Percentiles rank a stretch among this genome's conserved stretches.
Conservation (phyloP, 2,329 filamentous ascomycete genomes). For the Neophaeococcomyces aloes region DNA sequence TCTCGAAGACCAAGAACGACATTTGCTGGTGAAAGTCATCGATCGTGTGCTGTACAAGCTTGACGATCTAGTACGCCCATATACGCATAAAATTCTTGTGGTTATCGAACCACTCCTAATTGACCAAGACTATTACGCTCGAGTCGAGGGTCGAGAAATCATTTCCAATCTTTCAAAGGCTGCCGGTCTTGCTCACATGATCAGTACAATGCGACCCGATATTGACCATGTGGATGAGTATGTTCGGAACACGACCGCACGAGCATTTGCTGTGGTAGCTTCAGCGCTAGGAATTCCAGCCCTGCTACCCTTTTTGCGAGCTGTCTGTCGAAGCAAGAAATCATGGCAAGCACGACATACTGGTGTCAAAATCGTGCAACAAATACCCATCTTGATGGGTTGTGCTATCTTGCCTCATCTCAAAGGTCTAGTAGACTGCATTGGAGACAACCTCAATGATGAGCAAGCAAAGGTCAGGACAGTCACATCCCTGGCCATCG, state of each 20-base stretch:
- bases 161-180: constrained; percentile 97
- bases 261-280: constrained; percentile 93
- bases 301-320: constrained; percentile 84
- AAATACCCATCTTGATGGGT: constrained; percentile 97
- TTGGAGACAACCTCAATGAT: constrained; percentile 89
- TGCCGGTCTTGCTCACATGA: constrained; percentile 95
- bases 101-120: constrained; percentile 99
- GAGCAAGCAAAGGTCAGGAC: constrained; percentile 97
- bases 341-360: constrained; percentile 98
- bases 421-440: constrained; percentile 92
- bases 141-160: constrained; percentile 95
- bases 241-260: constrained; percentile 91
- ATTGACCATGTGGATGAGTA: constrained; percentile 98
- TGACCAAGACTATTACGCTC: constrained; percentile 97
- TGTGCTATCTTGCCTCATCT: constrained; percentile 92
- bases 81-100: constrained; percentile 95
- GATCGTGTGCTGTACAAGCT: constrained; percentile 97
- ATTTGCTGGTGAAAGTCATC: constrained; percentile 97
- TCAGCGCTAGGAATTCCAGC: constrained; percentile 93
- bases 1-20: constrained; percentile 92
- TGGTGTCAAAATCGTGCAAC: constrained; percentile 97
- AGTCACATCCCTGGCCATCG: constrained; percentile 88
- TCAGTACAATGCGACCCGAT: constrained; percentile 97
- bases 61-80: constrained; percentile 89
- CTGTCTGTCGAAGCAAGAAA: constrained; percentile 95